Percentiles rank a stretch among this genome's conserved stretches.
Conservation (phyloP, 345 rosid genomes). For the Eucalyptus pauciflora region DNA sequence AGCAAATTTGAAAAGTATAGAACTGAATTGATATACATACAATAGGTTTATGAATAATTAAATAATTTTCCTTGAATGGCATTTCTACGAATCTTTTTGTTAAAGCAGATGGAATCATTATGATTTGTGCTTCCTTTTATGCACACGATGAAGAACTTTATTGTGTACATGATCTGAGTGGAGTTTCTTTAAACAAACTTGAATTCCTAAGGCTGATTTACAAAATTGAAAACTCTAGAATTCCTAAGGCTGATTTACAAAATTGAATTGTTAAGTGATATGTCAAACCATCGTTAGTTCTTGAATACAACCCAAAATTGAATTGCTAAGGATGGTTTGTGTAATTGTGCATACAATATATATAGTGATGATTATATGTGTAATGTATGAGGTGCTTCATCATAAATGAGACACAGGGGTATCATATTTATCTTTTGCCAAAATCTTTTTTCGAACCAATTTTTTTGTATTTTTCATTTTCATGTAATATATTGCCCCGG, state of each 20-base stretch:
- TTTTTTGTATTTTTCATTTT: too few relatives aligned
- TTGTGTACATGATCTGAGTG: background rate
- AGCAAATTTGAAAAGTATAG: accelerated
- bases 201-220: background rate
- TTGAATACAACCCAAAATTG: background rate
- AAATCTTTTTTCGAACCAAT: background rate
- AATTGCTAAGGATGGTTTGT: background rate
- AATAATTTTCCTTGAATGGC: accelerated
- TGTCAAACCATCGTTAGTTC: background rate
- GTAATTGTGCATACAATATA: background rate
- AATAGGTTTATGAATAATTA: accelerated
- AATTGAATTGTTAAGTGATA: background rate
- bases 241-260: background rate
- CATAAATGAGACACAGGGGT: background rate
- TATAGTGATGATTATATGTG: background rate
- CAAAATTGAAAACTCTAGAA: background rate
- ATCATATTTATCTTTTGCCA: background rate
- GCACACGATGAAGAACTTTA: background rate
- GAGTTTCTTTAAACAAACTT: background rate
- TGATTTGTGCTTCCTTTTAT: background rate
- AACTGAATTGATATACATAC: accelerated
- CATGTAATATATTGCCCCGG: background rate
- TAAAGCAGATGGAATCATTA: background rate
- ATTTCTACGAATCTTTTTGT: background rate
- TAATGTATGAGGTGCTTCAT: background rate